Conservation (phyloP, 352 stramenopile species). For the Pilasporangium apinafurcum region DNA sequence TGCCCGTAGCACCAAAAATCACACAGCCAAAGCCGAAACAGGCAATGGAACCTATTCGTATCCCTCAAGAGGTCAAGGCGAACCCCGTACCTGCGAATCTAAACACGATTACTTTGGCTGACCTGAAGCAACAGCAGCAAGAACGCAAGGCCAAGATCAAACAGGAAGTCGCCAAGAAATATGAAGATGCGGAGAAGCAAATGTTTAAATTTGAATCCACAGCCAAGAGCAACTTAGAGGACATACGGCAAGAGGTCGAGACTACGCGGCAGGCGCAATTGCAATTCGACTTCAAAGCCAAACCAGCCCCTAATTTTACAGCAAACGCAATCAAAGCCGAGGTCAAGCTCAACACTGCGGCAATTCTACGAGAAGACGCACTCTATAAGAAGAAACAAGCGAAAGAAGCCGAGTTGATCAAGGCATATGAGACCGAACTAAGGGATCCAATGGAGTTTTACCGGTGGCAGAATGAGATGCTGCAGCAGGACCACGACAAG, state of each 20-base stretch:
- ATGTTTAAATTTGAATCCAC: conserved; percentile 80
- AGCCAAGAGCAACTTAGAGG: conserved; percentile 66
- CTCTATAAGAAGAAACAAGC: conserved; percentile 90
- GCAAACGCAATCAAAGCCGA: conserved; percentile 18
- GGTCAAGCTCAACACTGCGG: conserved; percentile 85
- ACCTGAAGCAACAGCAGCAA: conserved; percentile 51
- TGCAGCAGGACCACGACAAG: conserved; percentile 68
- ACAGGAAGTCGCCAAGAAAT: conserved; percentile 64
- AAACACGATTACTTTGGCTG: conserved; percentile 56
- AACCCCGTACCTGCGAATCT: conserved; percentile 60
- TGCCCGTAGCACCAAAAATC: conserved; percentile 79
- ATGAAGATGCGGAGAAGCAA: conserved; percentile 47
- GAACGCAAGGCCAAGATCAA: conserved; percentile 49
- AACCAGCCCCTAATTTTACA: conserved; percentile 40
- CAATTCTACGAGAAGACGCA: conserved; percentile 89
- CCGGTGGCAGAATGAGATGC: conserved; percentile 85
- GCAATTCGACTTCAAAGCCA: conserved; percentile 75
- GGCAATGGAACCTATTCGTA: conserved; percentile 68
- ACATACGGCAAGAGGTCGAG: conserved; percentile 61
- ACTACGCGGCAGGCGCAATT: conserved; percentile 44
- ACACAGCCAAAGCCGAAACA: conserved; percentile 72
- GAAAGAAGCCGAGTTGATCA: conserved; percentile 80
- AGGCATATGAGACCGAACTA: conserved; percentile 87
- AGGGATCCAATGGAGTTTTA: conserved; percentile 90
- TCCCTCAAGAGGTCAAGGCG: conserved; percentile 70